Evolutionary conservation across 148 eudicot genomes (phyloP), one percentile per base, ranked within the genome.

Genomic region (Diospyros lotus): DNA sequence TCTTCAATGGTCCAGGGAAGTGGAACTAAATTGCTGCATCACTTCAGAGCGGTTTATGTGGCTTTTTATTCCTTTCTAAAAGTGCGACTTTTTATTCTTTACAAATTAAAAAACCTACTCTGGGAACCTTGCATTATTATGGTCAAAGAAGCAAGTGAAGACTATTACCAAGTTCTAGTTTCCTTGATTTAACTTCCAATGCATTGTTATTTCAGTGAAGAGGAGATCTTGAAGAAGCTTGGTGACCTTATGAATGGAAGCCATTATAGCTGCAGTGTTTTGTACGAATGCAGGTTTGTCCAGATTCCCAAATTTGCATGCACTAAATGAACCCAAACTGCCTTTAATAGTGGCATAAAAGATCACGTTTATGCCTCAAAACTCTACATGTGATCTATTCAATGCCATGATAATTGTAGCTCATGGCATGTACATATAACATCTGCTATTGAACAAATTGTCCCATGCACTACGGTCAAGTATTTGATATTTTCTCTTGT

Each of bases 181-280:
- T 41, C 14, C 14, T 42, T 44, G 28, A 71, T 71, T 15, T 58
- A 71, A 71, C 51, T 2, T 56, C 45, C 51, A 55, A 44, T 17
- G 66, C 54, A 56, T 77, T 68, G 41, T 76, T 58, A 65, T 78
- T 92, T 82, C 96, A 95, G 99, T 82, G 99, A 90, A 9, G 97
- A 88, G 78, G 97, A 92, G 67, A 89, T 79, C 86, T 86, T 95
- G 76, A 89, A 90, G 91, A 88, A 89, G 84, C 96, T 95, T 73
- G 99, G 99, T 38, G 93, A 88, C 86, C 93, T 95, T 50, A 92
- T 95, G 99, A 93, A 95, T 65, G 97, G 89, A 13, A 95, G 99
- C 83, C 99, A 95, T 70, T 61, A 83, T 70, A 95, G 99, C 86
- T 95, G 99, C 96, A 95, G 99, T 69, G 89, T 87, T 76, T 80